Conservation (phyloP, 2,329 filamentous ascomycete genomes). For the Cladobotryum mycophilum region DNA sequence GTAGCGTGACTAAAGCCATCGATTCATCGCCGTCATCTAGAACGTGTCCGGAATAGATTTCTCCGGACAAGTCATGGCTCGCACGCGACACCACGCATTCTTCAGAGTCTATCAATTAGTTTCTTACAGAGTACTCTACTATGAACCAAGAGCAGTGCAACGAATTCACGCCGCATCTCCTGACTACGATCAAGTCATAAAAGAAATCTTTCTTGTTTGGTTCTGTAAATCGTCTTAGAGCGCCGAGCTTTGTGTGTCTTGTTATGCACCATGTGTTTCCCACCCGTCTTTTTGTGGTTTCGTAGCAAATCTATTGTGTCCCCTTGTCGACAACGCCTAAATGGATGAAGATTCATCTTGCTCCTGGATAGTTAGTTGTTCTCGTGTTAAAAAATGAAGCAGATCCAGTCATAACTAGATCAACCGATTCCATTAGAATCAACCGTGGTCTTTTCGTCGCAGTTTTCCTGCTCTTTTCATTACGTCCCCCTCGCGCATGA, state of each 20-base stretch:
- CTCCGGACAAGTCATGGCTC: too few species aligned
- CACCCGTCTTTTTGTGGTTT: neutral
- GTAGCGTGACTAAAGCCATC: neutral
- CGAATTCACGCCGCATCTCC: neutral
- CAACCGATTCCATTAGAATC: neutral
- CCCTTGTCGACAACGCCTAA: conserved; percentile 27
- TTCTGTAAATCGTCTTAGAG: too few species aligned
- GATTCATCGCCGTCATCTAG: neutral
- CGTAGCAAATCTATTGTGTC: conserved; percentile 24
- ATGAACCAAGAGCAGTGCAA: too few species aligned
- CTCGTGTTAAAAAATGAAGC: neutral
- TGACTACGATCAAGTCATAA: neutral
- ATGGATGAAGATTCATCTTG: conserved; percentile 18
- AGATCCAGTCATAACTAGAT: neutral
- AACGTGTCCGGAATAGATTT: neutral
- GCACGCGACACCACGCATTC: too few species aligned
- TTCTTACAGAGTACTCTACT: too few species aligned
- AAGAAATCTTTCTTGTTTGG: too few species aligned
- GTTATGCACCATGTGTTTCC: conserved; percentile 8
- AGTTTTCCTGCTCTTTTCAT: neutral
- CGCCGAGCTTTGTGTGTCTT: conserved; percentile 3
- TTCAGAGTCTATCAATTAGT: too few species aligned
- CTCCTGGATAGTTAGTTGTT: conserved; percentile 9
- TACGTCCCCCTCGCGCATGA: neutral
- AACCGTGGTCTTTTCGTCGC: neutral